phyloP scores from a whole-genome alignment of 2,329 filamentous ascomycete species.

The Fusarium robinianum region DNA sequence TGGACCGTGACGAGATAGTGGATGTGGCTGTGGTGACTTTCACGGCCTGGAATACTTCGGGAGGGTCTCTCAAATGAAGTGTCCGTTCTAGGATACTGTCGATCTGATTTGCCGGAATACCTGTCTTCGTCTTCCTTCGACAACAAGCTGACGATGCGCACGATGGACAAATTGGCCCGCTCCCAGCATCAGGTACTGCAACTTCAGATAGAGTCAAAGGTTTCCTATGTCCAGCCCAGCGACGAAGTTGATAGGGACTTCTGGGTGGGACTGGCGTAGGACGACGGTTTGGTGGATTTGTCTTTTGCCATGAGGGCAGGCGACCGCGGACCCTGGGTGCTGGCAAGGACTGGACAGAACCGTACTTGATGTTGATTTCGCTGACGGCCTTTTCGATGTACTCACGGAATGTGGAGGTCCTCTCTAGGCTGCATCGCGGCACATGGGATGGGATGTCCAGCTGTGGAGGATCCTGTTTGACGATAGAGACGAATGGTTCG shows the following conservation, averaged over 20 bases:
- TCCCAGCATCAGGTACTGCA: background rate
- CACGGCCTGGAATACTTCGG: too few species aligned
- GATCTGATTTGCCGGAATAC: conserved; percentile 14
- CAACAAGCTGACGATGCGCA: background rate
- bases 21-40: too few species aligned
- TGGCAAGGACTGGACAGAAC: conserved; percentile 6
- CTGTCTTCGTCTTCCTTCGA: conserved; percentile 1
- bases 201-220: background rate
- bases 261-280: conserved; percentile 4
- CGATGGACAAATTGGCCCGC: background rate
- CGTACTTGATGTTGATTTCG: conserved; percentile 39
- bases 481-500: background rate
- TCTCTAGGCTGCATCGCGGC: conserved; percentile 28
- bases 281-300: background rate
- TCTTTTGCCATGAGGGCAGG: background rate
- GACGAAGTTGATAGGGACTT: conserved; percentile 22
- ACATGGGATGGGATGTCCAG: conserved; percentile 38
- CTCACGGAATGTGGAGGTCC: conserved; percentile 38
- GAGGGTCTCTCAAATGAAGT: background rate
- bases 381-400: conserved; percentile 39
- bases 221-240: conserved; percentile 1
- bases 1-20: background rate
- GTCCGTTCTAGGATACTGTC: conserved; percentile 17
- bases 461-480: conserved; percentile 30
- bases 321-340: background rate